Base-by-base conservation (phyloP, 1,139 yeast genomes). In the Yamadazyma mexicana region DNA sequence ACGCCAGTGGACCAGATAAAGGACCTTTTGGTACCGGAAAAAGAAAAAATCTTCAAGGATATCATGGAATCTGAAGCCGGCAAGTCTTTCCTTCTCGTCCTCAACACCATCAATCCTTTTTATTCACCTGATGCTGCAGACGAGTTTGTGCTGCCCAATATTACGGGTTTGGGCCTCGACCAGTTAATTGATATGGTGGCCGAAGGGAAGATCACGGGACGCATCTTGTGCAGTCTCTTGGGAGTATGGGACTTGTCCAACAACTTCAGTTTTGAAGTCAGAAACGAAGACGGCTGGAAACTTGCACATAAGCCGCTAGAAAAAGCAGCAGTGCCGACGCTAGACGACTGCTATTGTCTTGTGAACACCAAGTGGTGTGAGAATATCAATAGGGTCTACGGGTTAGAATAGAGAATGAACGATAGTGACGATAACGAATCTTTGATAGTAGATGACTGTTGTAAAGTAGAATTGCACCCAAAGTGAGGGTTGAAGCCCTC, bases 161-260 rank as follows among this genome's bases (percentile, higher is more conserved):
- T 40, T 11, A 14, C 37, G 7, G 14, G 22, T 8, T 31, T 54
- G 11, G 39, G 44, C 2, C 31, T 55, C 17, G 16, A 11, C 3
- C 53, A 44, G 7, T 34, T 62, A 15, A 45, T 57, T 3, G 43
- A 46, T 2, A 40, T 52, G 16, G 46, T 59, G 1, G 33, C 44
- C n/a, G 40, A 47, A 2, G 64, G 59, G 1, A 46, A 47, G 15
- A 50, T 66, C 3, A 51, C 69, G 3, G 57, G 56, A 9, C 47
- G 69, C 34, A 56, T 63, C 2, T 37, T 66, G 8, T 64, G 68
- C 41, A 57, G 66, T 14, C 47, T 55, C 16, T 41, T 66, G 28
- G 72, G 69, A 3, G 34, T 64, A 25, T 66, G 70, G 69, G 69
- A 66, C 40, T 44, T 67, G 16, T 35, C 47, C 9, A 61, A 61